Evolutionary conservation across 2,329 filamentous ascomycete species (phyloP).

Genomic region (Monilinia polystroma): DNA sequence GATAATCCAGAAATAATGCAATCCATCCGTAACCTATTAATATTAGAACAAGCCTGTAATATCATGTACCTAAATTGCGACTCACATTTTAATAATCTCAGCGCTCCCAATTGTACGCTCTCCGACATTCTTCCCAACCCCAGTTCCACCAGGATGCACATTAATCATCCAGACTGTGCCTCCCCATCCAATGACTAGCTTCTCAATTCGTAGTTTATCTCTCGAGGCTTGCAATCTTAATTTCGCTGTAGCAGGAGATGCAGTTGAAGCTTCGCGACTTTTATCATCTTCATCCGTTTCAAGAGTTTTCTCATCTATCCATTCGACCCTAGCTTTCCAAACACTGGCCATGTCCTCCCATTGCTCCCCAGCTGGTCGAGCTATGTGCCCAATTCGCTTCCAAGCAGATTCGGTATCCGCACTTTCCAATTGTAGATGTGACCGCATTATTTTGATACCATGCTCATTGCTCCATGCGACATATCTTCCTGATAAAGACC

Average conservation of each 20-base stretch:
- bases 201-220: slow-evolving; percentile 60
- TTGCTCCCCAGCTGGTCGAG: slow-evolving; percentile 77
- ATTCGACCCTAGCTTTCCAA: slow-evolving; percentile 89
- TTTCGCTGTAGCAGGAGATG: slow-evolving; percentile 49
- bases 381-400: slow-evolving; percentile 91
- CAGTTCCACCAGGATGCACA: slow-evolving; percentile 73
- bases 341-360: slow-evolving; percentile 97
- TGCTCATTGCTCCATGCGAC: slow-evolving; percentile 96
- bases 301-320: slow-evolving; percentile 84
- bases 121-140: slow-evolving; percentile 63
- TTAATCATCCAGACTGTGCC: slow-evolving; percentile 95
- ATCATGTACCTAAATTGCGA: slow-evolving; percentile 31
- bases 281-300: slow-evolving; percentile 64
- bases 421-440: slow-evolving; percentile 75
- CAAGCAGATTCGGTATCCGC: slow-evolving; percentile 80
- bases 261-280: slow-evolving; percentile 32
- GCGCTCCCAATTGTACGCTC: slow-evolving; percentile 75
- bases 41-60: slow-evolving; percentile 35
- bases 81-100: slow-evolving; percentile 90
- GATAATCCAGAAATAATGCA: slow-evolving; percentile 97
- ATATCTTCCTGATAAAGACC: slow-evolving; percentile 89
- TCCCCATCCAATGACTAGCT: slow-evolving; percentile 91
- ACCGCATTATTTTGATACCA: slow-evolving; percentile 96
- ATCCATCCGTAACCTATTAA: slow-evolving; percentile 78
- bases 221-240: slow-evolving; percentile 51